Base-by-base conservation (phyloP, 179 eudicot species). In the Corrigiola litoralis region DNA sequence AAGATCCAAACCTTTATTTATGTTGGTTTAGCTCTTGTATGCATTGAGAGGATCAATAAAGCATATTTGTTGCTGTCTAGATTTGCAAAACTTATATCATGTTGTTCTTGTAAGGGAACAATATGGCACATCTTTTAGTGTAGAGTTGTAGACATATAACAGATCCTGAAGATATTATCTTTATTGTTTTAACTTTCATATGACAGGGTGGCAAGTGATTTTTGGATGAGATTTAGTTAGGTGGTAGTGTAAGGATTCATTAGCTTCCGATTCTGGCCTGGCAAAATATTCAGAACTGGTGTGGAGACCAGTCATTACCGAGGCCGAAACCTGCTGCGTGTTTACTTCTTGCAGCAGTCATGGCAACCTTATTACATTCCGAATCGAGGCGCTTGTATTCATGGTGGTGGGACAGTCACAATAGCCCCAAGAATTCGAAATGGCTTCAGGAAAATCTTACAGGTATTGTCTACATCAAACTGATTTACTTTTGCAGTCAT, bases 361-460 rank as follows among this genome's bases (percentile, higher is more conserved):
- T 92, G 98, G 85, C 84, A 25, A 67, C 82, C 40, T 51, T 85
- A 74, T 65, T 71, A 27, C 80, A 79, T 48, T 87, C 96, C 0
- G 96, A 90, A 23, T 84, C 96, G 9, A 84, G 87, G 63, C 90
- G 90, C 47, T 58, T 81, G 77, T 90, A 84, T 58, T 90, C 97
- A 12, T 90, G 97, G 95, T 90, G 97, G 97, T 90, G 97, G 97
- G 97, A 90, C 68, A 90, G 97, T 76, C 97, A 90, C 75, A 84
- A 76, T 51, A 88, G 85, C 73, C 97, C 97, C 36, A 90, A 85
- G 79, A 90, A 88, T 69, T 90, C 97, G 38, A 90, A 90, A 79
- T 90, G 97, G 97, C 97, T 90, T 64, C 92, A 88, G 76, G 90
- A 90, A n/a, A 90, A 90, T 84, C 91, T 90, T 56, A 88, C 81